Evolutionary conservation across 495 filamentous ascomycete genomes (phyloP).

Genomic region (Podospora australis): DNA sequence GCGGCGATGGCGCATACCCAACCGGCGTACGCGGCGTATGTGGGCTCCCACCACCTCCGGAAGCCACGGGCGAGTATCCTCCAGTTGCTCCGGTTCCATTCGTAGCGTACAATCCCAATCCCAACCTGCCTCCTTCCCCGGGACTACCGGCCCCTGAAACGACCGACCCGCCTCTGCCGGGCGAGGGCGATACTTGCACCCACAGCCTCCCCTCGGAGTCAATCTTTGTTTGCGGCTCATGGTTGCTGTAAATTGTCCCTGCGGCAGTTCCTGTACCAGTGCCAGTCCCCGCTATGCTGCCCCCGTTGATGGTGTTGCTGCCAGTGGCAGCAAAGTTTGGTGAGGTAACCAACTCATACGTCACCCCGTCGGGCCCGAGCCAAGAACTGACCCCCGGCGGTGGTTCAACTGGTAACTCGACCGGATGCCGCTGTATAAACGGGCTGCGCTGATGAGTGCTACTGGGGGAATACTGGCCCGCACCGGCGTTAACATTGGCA

Average conservation of each 20-base stretch:
- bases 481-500: background rate
- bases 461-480: background rate
- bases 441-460: background rate
- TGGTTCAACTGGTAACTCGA: background rate
- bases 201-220: conserved; percentile 22
- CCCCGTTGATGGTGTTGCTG: background rate
- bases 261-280: no score
- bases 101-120: background rate
- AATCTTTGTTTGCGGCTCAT: conserved; percentile 14
- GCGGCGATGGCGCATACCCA: no score
- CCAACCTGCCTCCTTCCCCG: background rate
- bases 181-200: conserved; percentile 15
- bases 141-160: no score
- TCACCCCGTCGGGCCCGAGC: conserved; percentile 9
- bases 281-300: background rate
- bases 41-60: background rate
- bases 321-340: background rate
- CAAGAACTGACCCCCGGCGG: no score
- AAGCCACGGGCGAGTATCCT: background rate
- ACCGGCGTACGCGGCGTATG: no score
- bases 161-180: background rate
- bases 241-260: background rate
- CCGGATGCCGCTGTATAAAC: background rate
- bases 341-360: conserved; percentile 10
- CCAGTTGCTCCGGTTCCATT: conserved; percentile 1